phyloP scores from a whole-genome alignment of 495 filamentous ascomycete genomes.

The Thermothielavioides terrestris region DNA sequence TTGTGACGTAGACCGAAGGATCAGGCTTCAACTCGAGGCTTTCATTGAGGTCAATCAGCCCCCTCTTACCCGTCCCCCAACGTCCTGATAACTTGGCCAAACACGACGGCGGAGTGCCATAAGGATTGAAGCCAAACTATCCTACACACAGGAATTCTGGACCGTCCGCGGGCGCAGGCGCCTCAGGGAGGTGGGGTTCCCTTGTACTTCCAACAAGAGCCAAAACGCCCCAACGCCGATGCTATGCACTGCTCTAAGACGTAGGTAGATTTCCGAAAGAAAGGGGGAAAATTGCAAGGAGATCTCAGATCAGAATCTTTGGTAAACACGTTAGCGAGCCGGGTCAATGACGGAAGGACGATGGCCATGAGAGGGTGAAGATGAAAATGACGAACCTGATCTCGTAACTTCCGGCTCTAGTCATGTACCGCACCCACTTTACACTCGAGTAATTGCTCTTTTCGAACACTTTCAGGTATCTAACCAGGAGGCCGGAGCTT shows the following conservation, averaged over 20 bases:
- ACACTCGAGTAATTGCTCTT: conserved; percentile 98
- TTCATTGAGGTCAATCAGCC: no score
- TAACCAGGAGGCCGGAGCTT: conserved; percentile 77
- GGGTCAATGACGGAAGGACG: no score
- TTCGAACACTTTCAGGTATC: conserved; percentile 99
- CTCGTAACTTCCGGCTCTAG: conserved; percentile 77
- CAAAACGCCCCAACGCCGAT: conserved; percentile 12
- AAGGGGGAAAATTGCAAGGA: not conserved
- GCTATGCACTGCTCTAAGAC: conserved; percentile 12
- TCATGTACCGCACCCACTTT: conserved; percentile 99
- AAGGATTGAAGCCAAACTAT: no score
- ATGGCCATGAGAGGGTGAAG: not conserved
- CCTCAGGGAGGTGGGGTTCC: no score
- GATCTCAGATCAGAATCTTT: conserved; percentile 15
- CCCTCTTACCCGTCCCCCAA: no score
- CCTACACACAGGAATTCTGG: no score
- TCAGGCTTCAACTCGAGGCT: no score
- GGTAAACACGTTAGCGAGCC: not conserved
- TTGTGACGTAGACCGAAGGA: no score
- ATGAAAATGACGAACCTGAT: conserved; percentile 50
- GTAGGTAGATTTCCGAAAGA: not conserved
- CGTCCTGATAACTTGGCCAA: no score
- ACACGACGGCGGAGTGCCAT: no score
- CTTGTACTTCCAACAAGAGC: no score
- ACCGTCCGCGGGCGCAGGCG: no score